A percentile compares a stretch with the other conserved stretches of the same genome.
These are phyloP conservation scores for Suillus subluteus DNA, from an alignment of 768 basidiomycete species.

Conservation along the genomic window DNA sequence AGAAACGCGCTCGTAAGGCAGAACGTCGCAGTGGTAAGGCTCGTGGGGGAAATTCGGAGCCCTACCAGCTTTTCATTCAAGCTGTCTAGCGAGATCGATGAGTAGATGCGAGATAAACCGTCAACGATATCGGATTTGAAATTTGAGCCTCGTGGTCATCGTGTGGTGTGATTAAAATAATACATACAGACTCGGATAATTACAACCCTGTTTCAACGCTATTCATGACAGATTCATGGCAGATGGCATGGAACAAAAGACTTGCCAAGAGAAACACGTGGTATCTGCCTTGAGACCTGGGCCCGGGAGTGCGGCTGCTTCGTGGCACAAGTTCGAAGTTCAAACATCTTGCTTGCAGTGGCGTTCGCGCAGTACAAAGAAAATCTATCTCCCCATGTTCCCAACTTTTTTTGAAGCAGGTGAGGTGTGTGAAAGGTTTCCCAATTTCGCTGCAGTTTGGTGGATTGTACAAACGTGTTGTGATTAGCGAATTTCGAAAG, in stretches of 20 bases:
- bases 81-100: not conserved
- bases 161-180: not conserved
- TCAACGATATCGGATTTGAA: not conserved
- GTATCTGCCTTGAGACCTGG: not conserved
- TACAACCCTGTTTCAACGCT: not conserved
- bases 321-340: not conserved
- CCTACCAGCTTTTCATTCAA: conserved; percentile 28
- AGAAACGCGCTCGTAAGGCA: conserved; percentile 13
- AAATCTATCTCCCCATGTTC: not conserved
- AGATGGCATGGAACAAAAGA: not conserved
- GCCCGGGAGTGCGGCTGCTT: not conserved
- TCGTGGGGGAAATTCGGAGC: conserved; percentile 18
- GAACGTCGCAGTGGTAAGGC: conserved; percentile 24
- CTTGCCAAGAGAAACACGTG: not conserved
- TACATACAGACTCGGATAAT: not conserved
- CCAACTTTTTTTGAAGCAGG: not conserved
- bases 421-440: not conserved
- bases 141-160: not conserved
- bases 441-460: not conserved
- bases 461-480: not conserved
- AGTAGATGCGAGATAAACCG: not conserved
- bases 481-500: not conserved
- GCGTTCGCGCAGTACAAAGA: not conserved
- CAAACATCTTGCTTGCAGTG: not conserved
- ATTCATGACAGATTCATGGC: not conserved